Base-by-base conservation (phyloP, 352 stramenopile species). In the Phytopythium helicoides region DNA sequence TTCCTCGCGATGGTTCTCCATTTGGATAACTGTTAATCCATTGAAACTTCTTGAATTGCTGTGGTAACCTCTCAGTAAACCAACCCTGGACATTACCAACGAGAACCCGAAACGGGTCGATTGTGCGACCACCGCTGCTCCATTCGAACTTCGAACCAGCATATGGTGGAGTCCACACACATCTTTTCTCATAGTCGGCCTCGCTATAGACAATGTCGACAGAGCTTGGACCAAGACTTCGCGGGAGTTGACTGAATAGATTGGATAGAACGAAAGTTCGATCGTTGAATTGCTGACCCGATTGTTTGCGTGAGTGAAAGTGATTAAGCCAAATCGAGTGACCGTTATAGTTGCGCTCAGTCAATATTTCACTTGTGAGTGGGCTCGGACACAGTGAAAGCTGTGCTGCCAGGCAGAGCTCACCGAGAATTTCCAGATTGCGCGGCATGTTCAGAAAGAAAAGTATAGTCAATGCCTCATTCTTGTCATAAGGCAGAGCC, bases 21-120 rank as follows among this genome's bases (percentile, higher is more conserved):
- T n/a, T n/a, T n/a, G 79, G 76, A 47, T 64, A 76, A 15, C 18
- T 45, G 16, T 81, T 68, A 23, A 68, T 64, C 79, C 79, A 87
- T 34, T 81, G 68, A 26, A 71, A 53, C 3, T 56, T 28, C 0
- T 38, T 10, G 8, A 52, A 69, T 22, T 28, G 18, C 11, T 3
- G 8, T 7, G 73, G 59, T 18, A 87, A 22, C 8, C 48, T 22
- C 1, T 73, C 64, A 0, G 62, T 76, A 21, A 82, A 87, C 28
- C 16, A 66, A 57, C 12, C 44, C 65, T 0, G 47, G 26, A 0
- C 40, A n/a, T n/a, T n/a, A n/a, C n/a, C n/a, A n/a, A n/a, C 8
- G 1, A 55, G 47, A 31, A 72, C 73, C 33, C 14, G 34, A 48
- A 81, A 87, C 9, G 80, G 75, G 51, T 86, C 71, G 2, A 76